Percentiles rank a stretch among this genome's conserved stretches.
Conservation (phyloP, 164 flowering plant genomes). For the Berberis thunbergii region DNA sequence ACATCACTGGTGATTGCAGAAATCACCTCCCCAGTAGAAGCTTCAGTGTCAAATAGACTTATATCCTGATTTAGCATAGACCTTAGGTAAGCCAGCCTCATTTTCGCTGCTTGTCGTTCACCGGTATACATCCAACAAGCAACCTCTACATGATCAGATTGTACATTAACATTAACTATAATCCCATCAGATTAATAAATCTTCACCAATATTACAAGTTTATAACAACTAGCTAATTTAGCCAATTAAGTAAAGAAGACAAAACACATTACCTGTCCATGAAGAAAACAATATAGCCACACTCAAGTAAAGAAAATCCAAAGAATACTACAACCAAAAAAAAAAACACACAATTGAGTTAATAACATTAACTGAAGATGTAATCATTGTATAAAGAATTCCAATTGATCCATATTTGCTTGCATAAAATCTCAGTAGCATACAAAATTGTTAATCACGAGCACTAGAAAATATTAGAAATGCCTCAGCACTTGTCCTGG, state of each 20-base stretch:
- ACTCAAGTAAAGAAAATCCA: constrained; percentile 92
- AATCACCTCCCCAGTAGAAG: constrained; percentile 87
- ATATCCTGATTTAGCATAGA: constrained; percentile 92
- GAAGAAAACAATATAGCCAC: constrained; percentile 76
- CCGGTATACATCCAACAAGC: constrained; percentile 99
- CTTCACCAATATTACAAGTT: neutral
- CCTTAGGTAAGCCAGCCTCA: constrained; percentile 85
- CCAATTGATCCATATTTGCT: too few species aligned
- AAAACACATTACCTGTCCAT: constrained; percentile 65
- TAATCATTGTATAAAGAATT: too few species aligned
- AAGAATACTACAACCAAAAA: constrained; percentile 61
- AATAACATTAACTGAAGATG: neutral
- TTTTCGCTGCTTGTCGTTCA: constrained; percentile 91
- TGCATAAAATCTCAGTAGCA: too few species aligned
- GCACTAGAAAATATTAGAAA: too few species aligned
- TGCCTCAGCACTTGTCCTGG: too few species aligned
- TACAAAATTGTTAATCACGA: too few species aligned
- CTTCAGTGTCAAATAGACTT: constrained; percentile 82
- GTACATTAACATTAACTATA: neutral
- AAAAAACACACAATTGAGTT: neutral
- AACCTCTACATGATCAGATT: constrained; percentile 50
- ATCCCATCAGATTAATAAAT: neutral
- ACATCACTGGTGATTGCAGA: constrained; percentile 85
- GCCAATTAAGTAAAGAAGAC: neutral
- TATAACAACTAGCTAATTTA: neutral